Percentiles rank a stretch among this genome's conserved stretches.
These are phyloP conservation scores for Trypanosoma rangeli DNA, from an alignment of 208 protist species.

Conservation along the genomic window DNA sequence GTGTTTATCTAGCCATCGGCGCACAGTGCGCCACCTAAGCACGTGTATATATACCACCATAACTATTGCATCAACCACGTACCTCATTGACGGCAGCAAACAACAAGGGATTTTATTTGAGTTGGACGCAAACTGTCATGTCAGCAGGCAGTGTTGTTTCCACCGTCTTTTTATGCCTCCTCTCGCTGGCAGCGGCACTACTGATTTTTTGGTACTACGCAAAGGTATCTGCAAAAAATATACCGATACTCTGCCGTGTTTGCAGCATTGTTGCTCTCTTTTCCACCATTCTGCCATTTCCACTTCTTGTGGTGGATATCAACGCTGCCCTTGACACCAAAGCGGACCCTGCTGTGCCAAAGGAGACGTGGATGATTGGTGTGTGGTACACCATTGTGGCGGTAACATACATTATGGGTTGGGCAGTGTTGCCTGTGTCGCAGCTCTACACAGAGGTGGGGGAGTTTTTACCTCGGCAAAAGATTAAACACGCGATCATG, in stretches of 20 bases:
- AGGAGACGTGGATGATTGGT: conserved; percentile 62
- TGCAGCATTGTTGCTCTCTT: conserved; percentile 80
- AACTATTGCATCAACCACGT: neutral
- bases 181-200: conserved; percentile 50
- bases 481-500: conserved; percentile 68
- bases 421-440: conserved; percentile 82
- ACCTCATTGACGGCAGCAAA: neutral
- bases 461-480: conserved; percentile 66
- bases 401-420: conserved; percentile 83
- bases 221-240: conserved; percentile 58
- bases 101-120: neutral
- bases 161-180: conserved; percentile 73
- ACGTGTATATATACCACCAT: neutral
- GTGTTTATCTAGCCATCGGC: neutral
- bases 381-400: conserved; percentile 90
- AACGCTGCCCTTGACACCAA: conserved; percentile 58
- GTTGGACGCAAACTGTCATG: conserved; percentile 28
- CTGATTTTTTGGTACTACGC: conserved; percentile 83
- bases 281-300: conserved; percentile 79
- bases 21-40: neutral
- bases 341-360: conserved; percentile 8
- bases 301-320: conserved; percentile 87
- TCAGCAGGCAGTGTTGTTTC: conserved; percentile 43
- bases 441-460: conserved; percentile 87
- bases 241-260: conserved; percentile 61